Percentiles rank a stretch among this genome's conserved stretches.
Conservation (phyloP, 164 flowering plant species). For the Malania oleifera region DNA sequence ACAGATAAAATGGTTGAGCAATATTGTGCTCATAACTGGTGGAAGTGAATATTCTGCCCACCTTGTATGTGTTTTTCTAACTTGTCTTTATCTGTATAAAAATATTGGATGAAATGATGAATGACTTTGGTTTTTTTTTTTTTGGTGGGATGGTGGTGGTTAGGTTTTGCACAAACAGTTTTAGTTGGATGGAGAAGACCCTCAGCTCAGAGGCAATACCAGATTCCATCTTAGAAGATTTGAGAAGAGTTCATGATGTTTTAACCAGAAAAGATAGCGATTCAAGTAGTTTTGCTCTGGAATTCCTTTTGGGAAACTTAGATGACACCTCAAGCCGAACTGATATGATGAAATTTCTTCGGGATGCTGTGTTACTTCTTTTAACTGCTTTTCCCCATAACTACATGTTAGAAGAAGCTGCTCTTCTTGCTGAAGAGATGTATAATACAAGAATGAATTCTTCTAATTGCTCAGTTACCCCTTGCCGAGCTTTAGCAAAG, state of each 20-base stretch:
- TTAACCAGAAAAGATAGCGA: constrained; percentile 12
- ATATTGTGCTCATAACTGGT: too few relatives aligned
- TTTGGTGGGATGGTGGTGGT: too few relatives aligned
- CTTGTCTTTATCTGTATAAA: neutral
- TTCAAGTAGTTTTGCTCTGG: constrained; percentile 27
- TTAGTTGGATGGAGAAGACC: constrained; percentile 63
- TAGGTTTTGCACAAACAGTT: constrained; percentile 74
- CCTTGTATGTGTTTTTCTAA: neutral
- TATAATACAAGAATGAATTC: constrained; percentile 43
- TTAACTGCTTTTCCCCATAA: constrained; percentile 75
- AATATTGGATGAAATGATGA: neutral
- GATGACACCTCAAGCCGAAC: constrained; percentile 34
- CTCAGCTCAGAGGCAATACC: constrained; percentile 56
- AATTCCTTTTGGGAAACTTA: constrained; percentile 31
- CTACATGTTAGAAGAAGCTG: constrained; percentile 70
- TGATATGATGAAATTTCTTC: constrained; percentile 74
- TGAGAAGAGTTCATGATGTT: constrained; percentile 41
- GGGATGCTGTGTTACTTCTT: constrained; percentile 69
- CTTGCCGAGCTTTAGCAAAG: constrained; percentile 83
- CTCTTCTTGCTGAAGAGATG: constrained; percentile 75
- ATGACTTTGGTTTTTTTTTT: constrained; percentile 2
- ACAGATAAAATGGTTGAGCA: too few relatives aligned
- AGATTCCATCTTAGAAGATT: constrained; percentile 34
- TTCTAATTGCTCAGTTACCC: constrained; percentile 32
- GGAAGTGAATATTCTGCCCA: too few relatives aligned